Percentiles rank a stretch among this genome's conserved stretches.
phyloP scores from a whole-genome alignment of 2,329 filamentous ascomycete genomes.

The Neurospora crassa region DNA sequence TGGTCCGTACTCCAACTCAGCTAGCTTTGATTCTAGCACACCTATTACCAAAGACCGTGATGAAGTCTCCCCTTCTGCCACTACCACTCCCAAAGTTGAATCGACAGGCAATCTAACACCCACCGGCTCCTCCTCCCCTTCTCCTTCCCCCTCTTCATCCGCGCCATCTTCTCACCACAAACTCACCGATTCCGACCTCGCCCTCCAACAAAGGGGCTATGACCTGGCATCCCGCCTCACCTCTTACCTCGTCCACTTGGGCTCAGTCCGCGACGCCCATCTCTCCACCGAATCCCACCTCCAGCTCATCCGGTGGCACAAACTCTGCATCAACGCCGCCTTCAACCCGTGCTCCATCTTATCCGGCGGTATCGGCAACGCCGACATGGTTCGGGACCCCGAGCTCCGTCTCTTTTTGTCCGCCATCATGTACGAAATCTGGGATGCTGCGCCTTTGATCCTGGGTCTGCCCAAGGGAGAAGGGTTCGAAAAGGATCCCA shows the following conservation, averaged over 20 bases:
- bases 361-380: slow-evolving; percentile 53
- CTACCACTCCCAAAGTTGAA: slow-evolving; percentile 2
- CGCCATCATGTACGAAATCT: slow-evolving; percentile 62
- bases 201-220: slow-evolving; percentile 26
- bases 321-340: slow-evolving; percentile 65
- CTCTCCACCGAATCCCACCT: slow-evolving; percentile 55
- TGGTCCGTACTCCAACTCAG: slow-evolving; percentile 50
- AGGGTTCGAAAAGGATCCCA: slow-evolving; percentile 7
- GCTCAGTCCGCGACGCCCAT: slow-evolving; percentile 56
- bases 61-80: neutral
- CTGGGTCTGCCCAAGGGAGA: slow-evolving; percentile 30
- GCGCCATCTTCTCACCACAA: neutral
- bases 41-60: neutral
- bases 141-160: slow-evolving; percentile 1
- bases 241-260: slow-evolving; percentile 43
- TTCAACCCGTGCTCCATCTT: slow-evolving; percentile 67
- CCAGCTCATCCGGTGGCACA: slow-evolving; percentile 66
- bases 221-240: slow-evolving; percentile 40
- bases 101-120: slow-evolving; percentile 6
- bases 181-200: slow-evolving; percentile 14
- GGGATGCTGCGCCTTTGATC: slow-evolving; percentile 52
- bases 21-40: slow-evolving; percentile 7
- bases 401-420: slow-evolving; percentile 53
- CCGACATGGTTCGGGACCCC: slow-evolving; percentile 53
- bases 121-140: neutral